Evolutionary conservation across 2,329 filamentous ascomycete genomes (phyloP), one percentile per base, ranked within the genome.

Genomic region (Neonectria punicea): DNA sequence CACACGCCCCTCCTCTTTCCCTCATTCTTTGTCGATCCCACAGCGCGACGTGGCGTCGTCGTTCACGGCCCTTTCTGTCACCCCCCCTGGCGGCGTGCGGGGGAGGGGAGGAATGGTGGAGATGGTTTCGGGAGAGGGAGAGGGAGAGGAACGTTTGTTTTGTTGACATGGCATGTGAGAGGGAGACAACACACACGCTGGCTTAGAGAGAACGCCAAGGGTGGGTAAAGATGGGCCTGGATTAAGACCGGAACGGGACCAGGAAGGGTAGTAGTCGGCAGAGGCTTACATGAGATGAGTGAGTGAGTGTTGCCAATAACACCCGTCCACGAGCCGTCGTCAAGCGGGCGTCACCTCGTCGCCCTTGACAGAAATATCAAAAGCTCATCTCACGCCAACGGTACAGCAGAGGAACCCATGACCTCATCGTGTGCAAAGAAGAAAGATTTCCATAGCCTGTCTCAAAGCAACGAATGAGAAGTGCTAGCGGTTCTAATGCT

Each of bases 11-110:
- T 3, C 22, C 3, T 6, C 14, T 14, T 36, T 13, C 14, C 36
- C 3, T 3, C 6, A 8, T n/a, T 14, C 14, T 16, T 28, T 49
- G 47, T 32, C 28, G 47, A 50, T 50, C 47, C 47, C 16, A 18
- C 39, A 25, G 16, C 16, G 39, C 57, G 57, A 60, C 57, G 57
- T 60, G 57, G 57, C 57, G 57, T 53, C 20, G 49, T 60, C 20
- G 49, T 60, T 43, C 25, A 51, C 57, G 20, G 49, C 20, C 28
- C 47, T n/a, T 28, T 46, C 43, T 46, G 30, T 43, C 54, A 25
- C 39, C 18, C 28, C 54, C 16, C 18, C 25, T 25, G 25, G 14
- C 32, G 32, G 32, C 44, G 5, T 58, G 56, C 56, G 46, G 56
- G 46, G 56, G 51, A 51, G 56, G 14, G 36, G 30, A 60, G 30